Conservation (phyloP, 345 rosid species). For the Zanthoxylum bungeanum region DNA sequence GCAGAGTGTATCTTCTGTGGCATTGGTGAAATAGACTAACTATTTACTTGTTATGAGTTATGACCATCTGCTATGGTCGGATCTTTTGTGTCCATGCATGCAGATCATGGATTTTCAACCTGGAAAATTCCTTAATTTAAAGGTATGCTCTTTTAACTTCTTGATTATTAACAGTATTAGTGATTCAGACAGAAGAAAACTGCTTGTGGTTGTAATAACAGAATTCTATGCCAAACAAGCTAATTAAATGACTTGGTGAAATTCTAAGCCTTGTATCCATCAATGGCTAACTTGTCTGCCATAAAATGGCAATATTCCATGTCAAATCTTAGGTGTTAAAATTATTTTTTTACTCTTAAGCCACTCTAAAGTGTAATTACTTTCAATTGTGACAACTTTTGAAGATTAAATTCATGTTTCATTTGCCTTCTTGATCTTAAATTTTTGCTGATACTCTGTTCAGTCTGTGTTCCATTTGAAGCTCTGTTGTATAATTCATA, state of each 20-base stretch:
- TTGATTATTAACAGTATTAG: constrained; percentile 1
- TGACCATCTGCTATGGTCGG: neutral
- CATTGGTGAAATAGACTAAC: constrained; percentile 2
- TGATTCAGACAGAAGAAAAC: neutral
- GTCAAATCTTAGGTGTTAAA: constrained; percentile 6
- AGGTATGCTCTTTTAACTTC: constrained; percentile 41
- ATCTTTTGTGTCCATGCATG: constrained; percentile 19
- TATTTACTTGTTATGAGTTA: neutral
- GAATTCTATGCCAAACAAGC: neutral
- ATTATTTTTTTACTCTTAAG: neutral
- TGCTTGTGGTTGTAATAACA: neutral
- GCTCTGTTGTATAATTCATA: neutral
- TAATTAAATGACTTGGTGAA: neutral
- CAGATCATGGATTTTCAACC: constrained; percentile 98
- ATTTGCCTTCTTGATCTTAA: neutral
- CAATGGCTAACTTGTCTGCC: neutral
- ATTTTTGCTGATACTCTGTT: neutral
- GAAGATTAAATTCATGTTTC: neutral
- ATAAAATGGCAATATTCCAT: neutral
- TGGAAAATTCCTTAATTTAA: constrained; percentile 86
- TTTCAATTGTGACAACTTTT: constrained; percentile 4
- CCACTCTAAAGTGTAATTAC: neutral
- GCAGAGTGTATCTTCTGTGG: neutral
- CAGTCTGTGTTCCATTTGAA: neutral
- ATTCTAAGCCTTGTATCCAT: neutral